Percentiles rank a stretch among this genome's conserved stretches.
Conservation (phyloP, 345 rosid genomes). For the Camelina laxa region DNA sequence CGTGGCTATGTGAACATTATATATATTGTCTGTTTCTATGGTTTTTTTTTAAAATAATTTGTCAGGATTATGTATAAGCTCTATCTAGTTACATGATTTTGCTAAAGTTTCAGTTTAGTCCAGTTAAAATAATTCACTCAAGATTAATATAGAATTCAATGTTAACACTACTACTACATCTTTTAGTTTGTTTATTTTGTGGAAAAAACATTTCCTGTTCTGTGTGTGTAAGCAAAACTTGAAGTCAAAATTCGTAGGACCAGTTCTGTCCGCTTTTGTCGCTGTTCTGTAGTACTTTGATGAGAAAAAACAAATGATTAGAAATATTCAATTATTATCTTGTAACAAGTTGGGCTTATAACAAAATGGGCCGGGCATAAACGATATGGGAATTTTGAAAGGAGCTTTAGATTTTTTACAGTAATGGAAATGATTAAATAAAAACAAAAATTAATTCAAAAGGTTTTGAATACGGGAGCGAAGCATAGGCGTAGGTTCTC, state of each 20-base stretch:
- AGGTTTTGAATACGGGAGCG: conserved; percentile 18
- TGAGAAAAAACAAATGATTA: background rate
- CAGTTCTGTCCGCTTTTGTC: background rate
- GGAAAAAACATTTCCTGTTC: background rate
- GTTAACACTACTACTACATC: background rate
- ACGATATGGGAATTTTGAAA: background rate
- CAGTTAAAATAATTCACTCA: background rate
- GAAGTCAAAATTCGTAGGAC: background rate
- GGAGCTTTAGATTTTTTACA: too few species aligned
- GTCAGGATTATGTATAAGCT: background rate
- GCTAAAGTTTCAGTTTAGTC: too few species aligned
- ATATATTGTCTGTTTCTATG: conserved; percentile 8
- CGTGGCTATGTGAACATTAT: background rate
- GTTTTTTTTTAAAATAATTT: background rate
- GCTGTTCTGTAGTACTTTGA: background rate
- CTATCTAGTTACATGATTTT: conserved; percentile 3
- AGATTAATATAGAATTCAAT: background rate
- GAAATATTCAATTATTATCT: background rate
- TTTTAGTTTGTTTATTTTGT: background rate
- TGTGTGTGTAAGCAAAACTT: background rate
- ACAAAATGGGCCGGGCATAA: background rate
- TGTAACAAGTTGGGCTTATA: background rate
- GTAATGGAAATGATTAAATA: background rate
- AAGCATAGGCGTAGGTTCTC: conserved; percentile 35
- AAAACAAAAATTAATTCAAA: background rate